Evolutionary conservation across 352 stramenopile species (phyloP), one percentile per base, ranked within the genome.

Genomic region (Aphanomyces stellatus): DNA sequence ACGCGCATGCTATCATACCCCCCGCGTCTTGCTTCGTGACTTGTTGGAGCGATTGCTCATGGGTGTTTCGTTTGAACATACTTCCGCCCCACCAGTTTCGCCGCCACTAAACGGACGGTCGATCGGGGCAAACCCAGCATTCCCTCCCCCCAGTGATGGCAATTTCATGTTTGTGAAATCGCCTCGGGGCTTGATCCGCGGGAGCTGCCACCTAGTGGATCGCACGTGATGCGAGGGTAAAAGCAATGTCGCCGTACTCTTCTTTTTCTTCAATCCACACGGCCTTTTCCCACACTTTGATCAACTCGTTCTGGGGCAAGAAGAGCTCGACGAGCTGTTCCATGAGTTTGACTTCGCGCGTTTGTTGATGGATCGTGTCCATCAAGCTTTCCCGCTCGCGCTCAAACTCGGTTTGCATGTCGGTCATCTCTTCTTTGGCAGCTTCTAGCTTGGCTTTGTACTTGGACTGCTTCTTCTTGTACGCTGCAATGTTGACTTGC

Each of bases 291-390:
- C 87, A 96, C 17, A 96, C 85, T 57, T 94, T 92, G 19, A 90
- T 79, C 4, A 96, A 71, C 46, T 96, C 87, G 30, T 88, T 92
- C 55, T 93, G 81, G 4, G 80, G 78, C 17, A 96, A 42, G 35
- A 96, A 91, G 1, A 95, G 56, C 69, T 93, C 80, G 2, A 91
- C 80, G n/a, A 96, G 80, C 51, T 96, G 86, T 67, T 96, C 85
- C 34, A 95, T 70, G 25, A 96, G 70, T 67, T 95, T 93, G 28
- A 81, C 76, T 67, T 96, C 88, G 62, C 89, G 90, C 1, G 88
- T 95, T 46, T 95, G 86, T 48, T 95, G 87, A n/a, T 88, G 85
- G 34, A 96, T 90, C 7, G 82, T 94, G 62, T 96, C 88, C 33
- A 95, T 69, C 48, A 95, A 67, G 33, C 84, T 88, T 53, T 94